Evolutionary conservation across 106 monocot genomes (phyloP).

Genomic region (Apostasia ramifera): DNA sequence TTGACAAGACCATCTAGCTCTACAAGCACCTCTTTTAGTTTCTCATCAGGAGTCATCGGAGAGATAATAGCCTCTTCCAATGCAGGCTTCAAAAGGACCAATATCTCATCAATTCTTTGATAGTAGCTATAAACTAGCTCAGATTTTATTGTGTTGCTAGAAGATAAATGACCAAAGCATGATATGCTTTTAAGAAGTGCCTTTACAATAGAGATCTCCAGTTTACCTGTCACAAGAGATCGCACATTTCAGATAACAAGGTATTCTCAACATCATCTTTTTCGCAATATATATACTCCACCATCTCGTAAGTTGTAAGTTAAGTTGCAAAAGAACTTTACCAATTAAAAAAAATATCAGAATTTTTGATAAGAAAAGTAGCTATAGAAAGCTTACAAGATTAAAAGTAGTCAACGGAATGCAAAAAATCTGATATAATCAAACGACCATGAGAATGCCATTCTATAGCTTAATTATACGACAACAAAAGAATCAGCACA

Average conservation of each 20-base stretch:
- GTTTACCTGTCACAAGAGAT: conserved; percentile 23
- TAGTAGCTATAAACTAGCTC: conserved; percentile 62
- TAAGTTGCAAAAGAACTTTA: neutral
- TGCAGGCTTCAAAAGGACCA: conserved; percentile 46
- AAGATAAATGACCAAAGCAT: conserved; percentile 41
- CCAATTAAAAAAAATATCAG: neutral
- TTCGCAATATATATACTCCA: neutral
- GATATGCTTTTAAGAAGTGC: conserved; percentile 43
- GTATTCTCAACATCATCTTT: neutral
- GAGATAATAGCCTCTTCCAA: conserved; percentile 33
- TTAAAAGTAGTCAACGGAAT: neutral
- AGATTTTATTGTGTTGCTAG: conserved; percentile 19
- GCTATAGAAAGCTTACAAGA: neutral
- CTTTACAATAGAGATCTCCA: conserved; percentile 46
- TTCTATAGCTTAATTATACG: no score
- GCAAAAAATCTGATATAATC: no score
- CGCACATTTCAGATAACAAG: neutral
- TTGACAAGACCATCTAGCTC: conserved; percentile 42
- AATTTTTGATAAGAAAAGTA: neutral
- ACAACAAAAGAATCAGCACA: no score
- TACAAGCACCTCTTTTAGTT: conserved; percentile 32
- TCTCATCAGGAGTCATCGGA: conserved; percentile 36
- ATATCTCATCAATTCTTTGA: conserved; percentile 46
- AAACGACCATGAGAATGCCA: no score
- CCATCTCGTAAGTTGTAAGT: neutral